These are phyloP conservation scores for Stemphylium lycopersici DNA, from an alignment of 2,329 filamentous ascomycete species.

Conservation along the genomic window DNA sequence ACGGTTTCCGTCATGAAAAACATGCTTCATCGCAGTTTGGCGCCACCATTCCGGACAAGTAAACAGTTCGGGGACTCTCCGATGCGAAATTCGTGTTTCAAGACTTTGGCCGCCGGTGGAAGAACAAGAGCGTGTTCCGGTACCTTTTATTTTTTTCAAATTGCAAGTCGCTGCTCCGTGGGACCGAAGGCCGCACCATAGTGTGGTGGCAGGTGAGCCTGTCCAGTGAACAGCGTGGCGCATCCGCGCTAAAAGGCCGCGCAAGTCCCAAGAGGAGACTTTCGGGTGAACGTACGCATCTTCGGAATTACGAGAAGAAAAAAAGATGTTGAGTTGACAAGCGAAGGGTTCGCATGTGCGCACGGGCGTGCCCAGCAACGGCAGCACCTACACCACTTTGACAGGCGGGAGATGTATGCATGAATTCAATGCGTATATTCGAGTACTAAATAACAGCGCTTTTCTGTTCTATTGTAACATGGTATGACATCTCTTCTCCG, in stretches of 20 bases:
- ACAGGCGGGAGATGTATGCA: neutral
- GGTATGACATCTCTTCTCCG: neutral
- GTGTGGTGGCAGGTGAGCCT: neutral
- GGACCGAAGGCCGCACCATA: neutral
- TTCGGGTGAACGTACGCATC: neutral
- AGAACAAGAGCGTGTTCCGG: neutral
- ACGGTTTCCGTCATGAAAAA: conserved; percentile 7
- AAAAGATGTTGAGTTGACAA: neutral
- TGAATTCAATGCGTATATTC: conserved; percentile 18
- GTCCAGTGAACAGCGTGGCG: neutral
- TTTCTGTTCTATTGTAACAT: conserved; percentile 14
- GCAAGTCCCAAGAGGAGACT: neutral
- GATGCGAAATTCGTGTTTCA: conserved; percentile 14
- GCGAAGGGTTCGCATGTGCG: neutral
- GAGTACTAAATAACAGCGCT: conserved; percentile 19
- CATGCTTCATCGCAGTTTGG: conserved; percentile 10
- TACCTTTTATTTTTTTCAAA: neutral
- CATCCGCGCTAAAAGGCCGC: neutral
- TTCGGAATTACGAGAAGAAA: neutral
- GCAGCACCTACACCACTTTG: neutral
- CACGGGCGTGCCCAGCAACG: neutral
- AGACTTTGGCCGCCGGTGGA: neutral
- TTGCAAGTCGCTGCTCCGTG: neutral
- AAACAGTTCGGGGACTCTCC: conserved; percentile 11
- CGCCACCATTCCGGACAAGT: conserved; percentile 6